Base-by-base conservation (phyloP, 2,329 filamentous ascomycete species). In the Pseudopithomyces chartarum region DNA sequence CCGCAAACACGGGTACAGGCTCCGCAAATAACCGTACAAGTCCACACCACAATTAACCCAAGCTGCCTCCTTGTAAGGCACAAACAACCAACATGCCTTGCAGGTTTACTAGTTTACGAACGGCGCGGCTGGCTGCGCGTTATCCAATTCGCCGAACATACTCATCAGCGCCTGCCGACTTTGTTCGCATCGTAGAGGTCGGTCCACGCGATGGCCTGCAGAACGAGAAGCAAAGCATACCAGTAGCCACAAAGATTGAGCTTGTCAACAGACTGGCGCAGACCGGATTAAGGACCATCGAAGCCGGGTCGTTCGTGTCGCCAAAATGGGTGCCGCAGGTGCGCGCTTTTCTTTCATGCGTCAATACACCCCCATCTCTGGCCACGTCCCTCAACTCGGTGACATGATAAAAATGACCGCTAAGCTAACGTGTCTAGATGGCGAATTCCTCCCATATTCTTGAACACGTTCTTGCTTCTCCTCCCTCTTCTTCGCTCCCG, bases 311-410 rank as follows among this genome's bases (percentile, higher is more conserved):
- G 1, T 92, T 96, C 69, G 91, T 96, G 10, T 85, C 89, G 45
- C 90, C 91, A 1, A 92, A 90, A 84, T 93, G 90, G 85, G 88
- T 93, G 48, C 91, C 92, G 3, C 92, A 95, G 82, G 86, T 91
- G 6, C 48, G 56, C 15, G n/a, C 23, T 13, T 17, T 46, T 12
- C 33, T n/a, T 29, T 29, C 11, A 3, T n/a, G 11, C 26, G 3
- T 10, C 36, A 23, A 15, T 10, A 19, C 26, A 26, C 44, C 23
- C 3, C 29, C 19, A 36, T 20, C 39, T 5, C 13, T 43, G 46
- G 32, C 26, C 6, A 19, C 3, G 29, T n/a, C 48, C 40, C 36
- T 15, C 20, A 11, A 7, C 23, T 26, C n/a, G 42, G 11, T 33
- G 23, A 13, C 20, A 39, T 11, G 12, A 32, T 39, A 55, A 12